Conservation (phyloP, 805 yeast genomes). For the Saturnispora mendoncae region DNA sequence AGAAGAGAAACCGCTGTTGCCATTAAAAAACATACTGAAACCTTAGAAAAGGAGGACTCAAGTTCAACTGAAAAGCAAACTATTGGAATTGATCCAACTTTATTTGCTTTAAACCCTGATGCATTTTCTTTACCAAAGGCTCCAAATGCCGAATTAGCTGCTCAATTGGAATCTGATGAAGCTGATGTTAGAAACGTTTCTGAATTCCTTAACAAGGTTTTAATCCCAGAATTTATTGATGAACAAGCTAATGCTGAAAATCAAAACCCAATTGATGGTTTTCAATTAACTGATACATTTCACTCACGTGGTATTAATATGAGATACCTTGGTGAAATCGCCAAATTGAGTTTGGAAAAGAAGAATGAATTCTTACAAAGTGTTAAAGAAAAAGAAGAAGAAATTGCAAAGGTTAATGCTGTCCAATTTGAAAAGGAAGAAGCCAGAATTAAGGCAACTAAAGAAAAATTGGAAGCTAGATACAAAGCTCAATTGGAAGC, state of each 20-base stretch:
- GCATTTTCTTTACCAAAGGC: slow-evolving; percentile 44
- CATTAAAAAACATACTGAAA: slow-evolving; percentile 42
- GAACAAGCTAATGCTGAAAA: slow-evolving; percentile 42
- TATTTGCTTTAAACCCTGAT: slow-evolving; percentile 70
- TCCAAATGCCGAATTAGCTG: slow-evolving; percentile 30
- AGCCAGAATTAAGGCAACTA: slow-evolving; percentile 20
- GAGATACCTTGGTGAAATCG: slow-evolving; percentile 73
- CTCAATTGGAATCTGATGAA: slow-evolving; percentile 41
- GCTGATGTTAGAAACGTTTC: slow-evolving; percentile 63
- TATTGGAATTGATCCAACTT: slow-evolving; percentile 43
- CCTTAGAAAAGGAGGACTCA: slow-evolving; percentile 26
- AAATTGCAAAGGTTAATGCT: slow-evolving; percentile 27
- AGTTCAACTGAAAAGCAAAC: slow-evolving; percentile 32
- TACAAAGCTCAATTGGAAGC: slow-evolving; percentile 18
- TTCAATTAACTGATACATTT: slow-evolving; percentile 55
- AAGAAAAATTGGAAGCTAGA: slow-evolving; percentile 27
- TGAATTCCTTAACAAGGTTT: slow-evolving; percentile 44
- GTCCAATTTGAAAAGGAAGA: slow-evolving; percentile 24
- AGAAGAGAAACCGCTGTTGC: slow-evolving; percentile 50
- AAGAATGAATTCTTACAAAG: slow-evolving; percentile 18
- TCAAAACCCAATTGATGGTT: slow-evolving; percentile 72
- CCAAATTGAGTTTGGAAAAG: slow-evolving; percentile 22
- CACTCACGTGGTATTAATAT: slow-evolving; percentile 82
- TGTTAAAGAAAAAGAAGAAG: slow-evolving; percentile 21
- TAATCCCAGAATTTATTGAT: slow-evolving; percentile 55